Evolutionary conservation across 192 early-diverging fungal species (phyloP), one percentile per base, ranked within the genome.

Genomic region (Endogone sp.): DNA sequence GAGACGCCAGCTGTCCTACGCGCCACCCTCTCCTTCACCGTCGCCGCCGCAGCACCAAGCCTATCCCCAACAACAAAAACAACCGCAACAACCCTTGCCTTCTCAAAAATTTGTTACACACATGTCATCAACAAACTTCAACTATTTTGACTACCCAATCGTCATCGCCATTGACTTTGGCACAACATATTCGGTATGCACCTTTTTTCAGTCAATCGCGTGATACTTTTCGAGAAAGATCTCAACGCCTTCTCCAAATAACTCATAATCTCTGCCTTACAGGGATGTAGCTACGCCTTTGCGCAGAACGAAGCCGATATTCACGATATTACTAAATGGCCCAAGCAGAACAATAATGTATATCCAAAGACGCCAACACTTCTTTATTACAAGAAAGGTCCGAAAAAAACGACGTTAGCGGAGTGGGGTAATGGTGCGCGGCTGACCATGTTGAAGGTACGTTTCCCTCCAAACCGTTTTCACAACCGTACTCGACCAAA

Each of bases 111-210:
- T n/a, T n/a, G n/a, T n/a, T n/a, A n/a, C n/a, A n/a, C n/a, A n/a
- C n/a, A n/a, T n/a, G n/a, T n/a, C n/a, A n/a, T n/a, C n/a, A n/a
- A 16, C 37, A 16, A 49, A 49, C 66, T 76, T 76, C 29, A 76
- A 76, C 60, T 63, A 65, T 37, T 64, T 54, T 56, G 75, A 71
- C 65, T 76, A 76, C 60, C 75, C 75, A 27, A 76, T 76, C 56
- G 70, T 76, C 56, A 76, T 76, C 66, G 75, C 75, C 70, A 76
- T 76, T 60, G 75, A 76, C 70, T 76, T 76, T 76, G 75, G 75
- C 56, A 76, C 75, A 21, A 76, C 75, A 0, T 76, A 58, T 44
- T 70, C 69, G 69, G 37, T 49, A 49, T 49, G 37, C 13, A 4
- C 13, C 13, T 4, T 8, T 44, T 13, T 44, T 4, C 37, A 16